phyloP scores from a whole-genome alignment of 345 rosid species.

The Salix suchowensis region DNA sequence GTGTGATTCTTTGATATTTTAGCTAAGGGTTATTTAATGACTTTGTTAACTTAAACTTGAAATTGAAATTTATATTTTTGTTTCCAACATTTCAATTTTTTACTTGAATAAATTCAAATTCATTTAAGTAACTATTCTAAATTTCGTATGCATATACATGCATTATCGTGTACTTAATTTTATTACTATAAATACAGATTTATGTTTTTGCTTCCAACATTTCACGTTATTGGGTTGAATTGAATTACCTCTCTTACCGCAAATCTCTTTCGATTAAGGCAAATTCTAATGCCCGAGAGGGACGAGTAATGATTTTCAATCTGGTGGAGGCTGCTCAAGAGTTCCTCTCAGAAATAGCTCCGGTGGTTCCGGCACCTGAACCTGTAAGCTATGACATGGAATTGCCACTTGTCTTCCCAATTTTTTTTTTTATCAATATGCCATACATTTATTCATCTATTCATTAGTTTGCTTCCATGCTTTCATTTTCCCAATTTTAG shows the following conservation, averaged over 20 bases:
- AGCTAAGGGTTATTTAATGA: neutral
- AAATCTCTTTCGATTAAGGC: constrained; percentile 46
- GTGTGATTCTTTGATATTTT: neutral
- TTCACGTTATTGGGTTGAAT: neutral
- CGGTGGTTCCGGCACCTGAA: constrained; percentile 40
- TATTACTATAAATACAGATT: neutral
- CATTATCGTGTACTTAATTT: constrained; percentile 1
- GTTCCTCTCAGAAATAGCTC: constrained; percentile 77
- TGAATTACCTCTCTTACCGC: neutral
- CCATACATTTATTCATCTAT: neutral
- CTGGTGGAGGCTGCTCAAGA: constrained; percentile 98
- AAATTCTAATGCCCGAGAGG: constrained; percentile 79
- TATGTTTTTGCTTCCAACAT: neutral
- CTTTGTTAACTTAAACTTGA: neutral
- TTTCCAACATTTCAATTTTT: too few relatives aligned
- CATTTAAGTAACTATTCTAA: neutral
- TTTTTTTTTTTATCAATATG: neutral
- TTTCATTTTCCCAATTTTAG: neutral
- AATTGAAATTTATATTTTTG: constrained; percentile 5
- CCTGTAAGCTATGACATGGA: constrained; percentile 45
- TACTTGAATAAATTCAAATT: neutral
- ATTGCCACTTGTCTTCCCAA: neutral
- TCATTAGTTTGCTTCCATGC: neutral
- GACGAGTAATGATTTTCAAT: constrained; percentile 92
- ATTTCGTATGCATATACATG: neutral